Evolutionary conservation across 148 eudicot species (phyloP), one percentile per base, ranked within the genome.

Genomic region (Cornus suecica): DNA sequence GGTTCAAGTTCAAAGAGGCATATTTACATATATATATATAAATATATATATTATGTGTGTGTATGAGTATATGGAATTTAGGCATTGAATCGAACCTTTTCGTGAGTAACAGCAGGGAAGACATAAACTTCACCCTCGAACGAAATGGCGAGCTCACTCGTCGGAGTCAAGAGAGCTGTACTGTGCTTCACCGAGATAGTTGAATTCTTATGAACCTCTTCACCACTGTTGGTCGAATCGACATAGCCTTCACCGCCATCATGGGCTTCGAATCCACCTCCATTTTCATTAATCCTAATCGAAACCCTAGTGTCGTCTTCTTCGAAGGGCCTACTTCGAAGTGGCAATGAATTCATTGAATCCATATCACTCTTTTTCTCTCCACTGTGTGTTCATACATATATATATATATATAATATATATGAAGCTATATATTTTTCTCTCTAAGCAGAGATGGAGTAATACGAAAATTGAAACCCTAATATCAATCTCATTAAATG

Each of bases 101-200:
- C 93, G 45, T 88, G 96, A 64, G 93, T 81, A 67, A 91, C 88
- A 14, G 91, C 81, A 45, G 87, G 87, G 70, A 85, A 89, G 6
- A 87, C 85, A 80, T 80, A 86, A 22, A 87, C 89, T 79, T 90
- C 88, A 20, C 91, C 91, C 61, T 86, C 88, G 41, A 90, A 90
- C 2, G 89, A 78, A 68, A 90, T 42, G 10, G 93, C 83, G 29
- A 91, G 91, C 77, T 89, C 92, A 81, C 90, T 80, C 29, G 78
- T 70, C 62, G 74, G 65, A 7, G 66, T 52, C 29, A 68, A 68
- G 45, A 76, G 64, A 58, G 74, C 66, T 64, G 73, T 10, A 23
- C 65, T 60, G 31, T 69, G 52, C 74, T 62, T 63, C 1, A 73
- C 77, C 54, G 73, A 65, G 29, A 70, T 54, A 10, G 63, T 80